Percentiles rank a stretch among this genome's conserved stretches.
These are phyloP conservation scores for Pyrenula massariospora DNA, from an alignment of 495 filamentous ascomycete species.

Conservation along the genomic window DNA sequence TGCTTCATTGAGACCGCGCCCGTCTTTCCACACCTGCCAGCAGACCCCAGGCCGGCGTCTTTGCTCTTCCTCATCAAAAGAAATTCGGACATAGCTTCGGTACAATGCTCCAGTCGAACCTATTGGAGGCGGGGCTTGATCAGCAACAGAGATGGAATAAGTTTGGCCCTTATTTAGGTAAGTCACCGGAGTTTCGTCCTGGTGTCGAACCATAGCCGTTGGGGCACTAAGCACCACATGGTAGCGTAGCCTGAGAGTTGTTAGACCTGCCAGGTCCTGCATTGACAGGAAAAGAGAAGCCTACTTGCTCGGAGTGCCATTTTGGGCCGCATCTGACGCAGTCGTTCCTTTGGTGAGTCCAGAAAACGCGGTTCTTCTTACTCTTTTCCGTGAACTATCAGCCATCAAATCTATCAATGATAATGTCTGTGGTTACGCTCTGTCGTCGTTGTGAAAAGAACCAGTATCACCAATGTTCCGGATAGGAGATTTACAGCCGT, in stretches of 20 bases:
- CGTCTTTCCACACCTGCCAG: slow-evolving; percentile 98
- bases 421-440: no score
- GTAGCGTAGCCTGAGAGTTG: slow-evolving; percentile 82
- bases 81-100: slow-evolving; percentile 78
- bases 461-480: no score
- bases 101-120: slow-evolving; percentile 48
- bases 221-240: slow-evolving; percentile 83
- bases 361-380: no score
- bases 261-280: no score
- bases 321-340: no score
- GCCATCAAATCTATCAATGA: no score
- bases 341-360: no score
- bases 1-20: slow-evolving; percentile 76
- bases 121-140: slow-evolving; percentile 36
- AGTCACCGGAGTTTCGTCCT: slow-evolving; percentile 81
- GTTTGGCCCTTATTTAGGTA: slow-evolving; percentile 97
- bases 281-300: no score
- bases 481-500: no score
- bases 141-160: slow-evolving; percentile 69
- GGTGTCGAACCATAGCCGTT: slow-evolving; percentile 87
- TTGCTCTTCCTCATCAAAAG: slow-evolving; percentile 90
- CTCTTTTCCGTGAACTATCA: no score
- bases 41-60: slow-evolving; percentile 66
- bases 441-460: no score
- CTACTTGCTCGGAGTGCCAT: no score